These are phyloP conservation scores for Metschnikowia rubicola DNA, from an alignment of 805 yeast genomes.

Conservation along the genomic window DNA sequence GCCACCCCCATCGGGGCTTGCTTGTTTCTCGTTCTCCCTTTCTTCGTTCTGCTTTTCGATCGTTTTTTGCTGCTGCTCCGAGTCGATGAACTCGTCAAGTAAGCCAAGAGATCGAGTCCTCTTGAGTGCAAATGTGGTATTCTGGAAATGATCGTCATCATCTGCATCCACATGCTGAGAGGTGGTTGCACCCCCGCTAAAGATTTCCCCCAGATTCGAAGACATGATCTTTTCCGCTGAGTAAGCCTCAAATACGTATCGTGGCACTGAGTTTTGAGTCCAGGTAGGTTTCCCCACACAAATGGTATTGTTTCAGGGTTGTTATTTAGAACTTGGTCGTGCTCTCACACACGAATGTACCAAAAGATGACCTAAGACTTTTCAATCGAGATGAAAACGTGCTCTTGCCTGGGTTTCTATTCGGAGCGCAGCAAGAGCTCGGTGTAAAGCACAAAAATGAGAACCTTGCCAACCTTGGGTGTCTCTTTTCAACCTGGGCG, in stretches of 20 bases:
- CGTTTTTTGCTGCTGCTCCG: conserved; percentile 23
- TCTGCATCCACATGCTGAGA: conserved; percentile 68
- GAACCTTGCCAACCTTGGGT: not conserved
- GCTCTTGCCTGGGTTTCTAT: no score
- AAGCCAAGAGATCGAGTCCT: conserved; percentile 82
- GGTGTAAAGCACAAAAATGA: no score
- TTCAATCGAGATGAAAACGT: no score
- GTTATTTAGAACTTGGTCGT: no score
- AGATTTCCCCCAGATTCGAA: conserved; percentile 24
- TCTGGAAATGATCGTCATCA: conserved; percentile 66
- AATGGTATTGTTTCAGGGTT: no score
- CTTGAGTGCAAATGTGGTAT: conserved; percentile 69
- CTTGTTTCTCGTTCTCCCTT: conserved; percentile 7
- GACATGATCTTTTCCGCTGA: conserved; percentile 6
- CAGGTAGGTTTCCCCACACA: not conserved
- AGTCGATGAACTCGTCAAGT: conserved; percentile 63
- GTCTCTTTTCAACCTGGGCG: conserved; percentile 6
- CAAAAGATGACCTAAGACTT: no score
- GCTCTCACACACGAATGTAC: no score
- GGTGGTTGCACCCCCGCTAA: conserved; percentile 58
- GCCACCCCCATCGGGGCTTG: not conserved
- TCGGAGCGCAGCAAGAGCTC: no score
- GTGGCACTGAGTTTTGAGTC: not conserved
- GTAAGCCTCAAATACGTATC: no score
- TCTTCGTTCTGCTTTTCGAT: conserved; percentile 14